Evolutionary conservation across 1,284 basidiomycete genomes (phyloP).

Genomic region (Moesziomyces sp.): DNA sequence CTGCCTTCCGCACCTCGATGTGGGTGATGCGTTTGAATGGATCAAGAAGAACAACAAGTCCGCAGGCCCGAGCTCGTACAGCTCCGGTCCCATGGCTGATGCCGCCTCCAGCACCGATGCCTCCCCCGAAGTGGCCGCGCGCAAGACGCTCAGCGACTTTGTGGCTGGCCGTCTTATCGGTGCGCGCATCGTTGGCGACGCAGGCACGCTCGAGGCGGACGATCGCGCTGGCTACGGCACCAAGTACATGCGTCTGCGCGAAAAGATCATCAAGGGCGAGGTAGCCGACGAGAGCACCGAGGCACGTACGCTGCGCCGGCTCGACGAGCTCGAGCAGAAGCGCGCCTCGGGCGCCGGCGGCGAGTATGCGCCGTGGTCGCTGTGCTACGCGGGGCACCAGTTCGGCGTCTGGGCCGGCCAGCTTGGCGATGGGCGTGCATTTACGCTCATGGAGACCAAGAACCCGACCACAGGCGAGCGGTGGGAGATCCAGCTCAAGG

Average conservation of each 20-base stretch:
- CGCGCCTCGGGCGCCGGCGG: slow-evolving; percentile 11
- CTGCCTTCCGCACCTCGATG: slow-evolving; percentile 84
- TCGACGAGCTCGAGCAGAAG: slow-evolving; percentile 41
- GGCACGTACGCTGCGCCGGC: slow-evolving; percentile 23
- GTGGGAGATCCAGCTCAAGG: slow-evolving; percentile 89
- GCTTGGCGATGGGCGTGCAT: slow-evolving; percentile 92
- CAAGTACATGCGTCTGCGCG: slow-evolving; percentile 41
- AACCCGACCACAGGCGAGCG: slow-evolving; percentile 68
- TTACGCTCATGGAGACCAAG: slow-evolving; percentile 80
- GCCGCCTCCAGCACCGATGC: slow-evolving; percentile 7
- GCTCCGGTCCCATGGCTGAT: slow-evolving; percentile 59
- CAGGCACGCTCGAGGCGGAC: slow-evolving; percentile 24
- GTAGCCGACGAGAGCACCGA: slow-evolving; percentile 23
- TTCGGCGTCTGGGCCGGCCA: slow-evolving; percentile 96
- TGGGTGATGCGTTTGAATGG: slow-evolving; percentile 80
- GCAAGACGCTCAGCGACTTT: slow-evolving; percentile 51
- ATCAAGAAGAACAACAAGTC: slow-evolving; percentile 71
- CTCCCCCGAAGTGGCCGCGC: slow-evolving; percentile 24
- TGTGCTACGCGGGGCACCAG: slow-evolving; percentile 72
- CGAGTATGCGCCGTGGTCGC: slow-evolving; percentile 59
- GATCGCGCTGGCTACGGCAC: slow-evolving; percentile 41
- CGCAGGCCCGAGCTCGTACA: slow-evolving; percentile 60
- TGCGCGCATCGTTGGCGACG: slow-evolving; percentile 17
- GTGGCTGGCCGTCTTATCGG: slow-evolving; percentile 48
- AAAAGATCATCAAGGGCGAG: slow-evolving; percentile 38